These are phyloP conservation scores for Chalciporus chontae DNA, from an alignment of 768 basidiomycete genomes.

Conservation along the genomic window DNA sequence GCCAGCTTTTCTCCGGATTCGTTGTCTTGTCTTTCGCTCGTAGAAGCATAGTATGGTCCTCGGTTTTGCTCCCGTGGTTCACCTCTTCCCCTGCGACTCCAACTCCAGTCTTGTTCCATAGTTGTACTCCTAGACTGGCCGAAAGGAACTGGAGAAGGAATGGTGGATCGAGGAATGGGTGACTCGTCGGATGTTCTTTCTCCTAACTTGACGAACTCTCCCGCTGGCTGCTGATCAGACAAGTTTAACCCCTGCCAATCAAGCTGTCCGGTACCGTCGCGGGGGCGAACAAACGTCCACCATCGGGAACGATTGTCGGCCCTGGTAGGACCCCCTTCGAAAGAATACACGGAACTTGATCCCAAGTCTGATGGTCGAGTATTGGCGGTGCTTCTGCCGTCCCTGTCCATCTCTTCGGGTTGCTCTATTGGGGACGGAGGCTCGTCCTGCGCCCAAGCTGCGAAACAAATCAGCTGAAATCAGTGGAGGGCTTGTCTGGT, in stretches of 20 bases:
- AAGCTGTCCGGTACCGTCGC: constrained; percentile 27
- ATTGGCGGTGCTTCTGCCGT: constrained; percentile 33
- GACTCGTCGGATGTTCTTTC: constrained; percentile 23
- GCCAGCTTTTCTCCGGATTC: constrained; percentile 30
- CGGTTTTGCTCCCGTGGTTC: constrained; percentile 8
- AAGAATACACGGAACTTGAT: constrained; percentile 47
- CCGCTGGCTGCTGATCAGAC: neutral
- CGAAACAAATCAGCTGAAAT: constrained; percentile 2
- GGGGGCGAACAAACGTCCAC: constrained; percentile 72
- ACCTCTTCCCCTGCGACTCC: constrained; percentile 44
- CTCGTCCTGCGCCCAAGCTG: constrained; percentile 85
- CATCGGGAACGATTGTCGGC: constrained; percentile 49
- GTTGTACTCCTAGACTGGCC: constrained; percentile 54
- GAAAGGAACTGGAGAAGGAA: constrained; percentile 34
- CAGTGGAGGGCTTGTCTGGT: too few relatives aligned
- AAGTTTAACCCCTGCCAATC: constrained; percentile 4
- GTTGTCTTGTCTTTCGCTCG: constrained; percentile 18
- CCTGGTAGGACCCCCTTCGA: constrained; percentile 29
- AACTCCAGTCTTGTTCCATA: constrained; percentile 65
- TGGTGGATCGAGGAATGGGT: constrained; percentile 21
- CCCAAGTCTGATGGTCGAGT: constrained; percentile 49
- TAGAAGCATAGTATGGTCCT: constrained; percentile 16
- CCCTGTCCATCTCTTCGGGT: constrained; percentile 35
- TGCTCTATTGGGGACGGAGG: constrained; percentile 65
- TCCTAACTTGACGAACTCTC: constrained; percentile 2